Evolutionary conservation across 345 rosid genomes (phyloP).

Genomic region (Eucalyptus urophylla): DNA sequence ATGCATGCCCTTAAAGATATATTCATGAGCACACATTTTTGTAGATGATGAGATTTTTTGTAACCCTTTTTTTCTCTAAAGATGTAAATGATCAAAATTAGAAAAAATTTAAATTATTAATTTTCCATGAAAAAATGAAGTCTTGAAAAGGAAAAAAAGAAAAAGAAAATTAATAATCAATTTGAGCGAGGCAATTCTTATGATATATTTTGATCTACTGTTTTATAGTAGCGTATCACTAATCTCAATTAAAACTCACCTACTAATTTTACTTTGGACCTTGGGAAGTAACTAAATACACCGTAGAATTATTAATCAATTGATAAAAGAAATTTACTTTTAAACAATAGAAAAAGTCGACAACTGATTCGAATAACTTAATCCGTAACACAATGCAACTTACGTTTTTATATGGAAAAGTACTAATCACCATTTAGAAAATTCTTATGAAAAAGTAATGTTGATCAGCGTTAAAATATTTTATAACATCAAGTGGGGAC

Average conservation of each 20-base stretch:
- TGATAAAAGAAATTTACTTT: not conserved
- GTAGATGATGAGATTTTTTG: not conserved
- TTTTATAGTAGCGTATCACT: not conserved
- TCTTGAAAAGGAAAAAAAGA: not conserved
- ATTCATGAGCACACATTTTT: not conserved
- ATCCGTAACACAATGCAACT: not conserved
- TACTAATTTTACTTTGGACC: not conserved
- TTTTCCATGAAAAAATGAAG: not conserved
- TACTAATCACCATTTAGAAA: not conserved
- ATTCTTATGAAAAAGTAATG: not conserved
- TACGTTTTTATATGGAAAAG: not conserved
- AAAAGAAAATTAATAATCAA: not conserved
- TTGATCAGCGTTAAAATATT: not conserved
- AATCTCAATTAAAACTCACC: not conserved
- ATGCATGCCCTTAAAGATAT: too few species aligned
- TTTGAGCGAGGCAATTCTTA: not conserved
- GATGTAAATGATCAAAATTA: not conserved
- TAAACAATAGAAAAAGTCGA: not conserved
- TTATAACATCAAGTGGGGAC: not conserved
- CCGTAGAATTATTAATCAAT: not conserved
- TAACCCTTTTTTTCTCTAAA: not conserved
- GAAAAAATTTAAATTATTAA: not conserved
- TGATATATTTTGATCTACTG: not conserved
- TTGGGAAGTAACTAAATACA: not conserved
- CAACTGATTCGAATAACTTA: not conserved